A percentile compares a stretch with the other conserved stretches of the same genome.
phyloP scores from a whole-genome alignment of 2,329 filamentous ascomycete genomes.

The Dothiorella sarmentorum region DNA sequence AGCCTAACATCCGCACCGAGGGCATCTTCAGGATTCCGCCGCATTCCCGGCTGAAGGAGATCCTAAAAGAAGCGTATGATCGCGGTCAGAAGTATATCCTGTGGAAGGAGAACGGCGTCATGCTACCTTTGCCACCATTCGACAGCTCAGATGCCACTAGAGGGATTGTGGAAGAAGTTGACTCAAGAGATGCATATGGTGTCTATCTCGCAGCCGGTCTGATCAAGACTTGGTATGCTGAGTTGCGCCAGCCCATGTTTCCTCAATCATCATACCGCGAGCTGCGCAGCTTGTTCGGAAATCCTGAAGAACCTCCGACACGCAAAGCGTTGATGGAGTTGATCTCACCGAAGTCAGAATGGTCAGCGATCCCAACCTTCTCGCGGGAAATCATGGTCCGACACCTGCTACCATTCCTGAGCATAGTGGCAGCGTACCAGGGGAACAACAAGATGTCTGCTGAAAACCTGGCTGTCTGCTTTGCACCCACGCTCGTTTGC shows the following conservation, averaged over 20 bases:
- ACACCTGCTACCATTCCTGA: slow-evolving; percentile 53
- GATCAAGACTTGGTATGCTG: slow-evolving; percentile 56
- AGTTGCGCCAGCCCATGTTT: slow-evolving; percentile 51
- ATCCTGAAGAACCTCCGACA: slow-evolving; percentile 36
- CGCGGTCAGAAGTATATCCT: slow-evolving; percentile 53
- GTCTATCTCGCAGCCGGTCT: slow-evolving; percentile 52
- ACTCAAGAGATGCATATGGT: slow-evolving; percentile 50
- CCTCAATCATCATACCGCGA: slow-evolving; percentile 48
- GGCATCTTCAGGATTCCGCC: slow-evolving; percentile 54
- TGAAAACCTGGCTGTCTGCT: slow-evolving; percentile 53
- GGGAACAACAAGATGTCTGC: slow-evolving; percentile 55
- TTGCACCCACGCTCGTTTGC: slow-evolving; percentile 51
- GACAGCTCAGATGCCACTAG: slow-evolving; percentile 33
- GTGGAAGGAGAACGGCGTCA: slow-evolving; percentile 45
- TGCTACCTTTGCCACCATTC: slow-evolving; percentile 33
- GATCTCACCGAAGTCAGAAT: slow-evolving; percentile 44
- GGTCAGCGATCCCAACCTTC: slow-evolving; percentile 43
- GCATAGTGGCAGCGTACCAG: slow-evolving; percentile 43
- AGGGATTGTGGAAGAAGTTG: slow-evolving; percentile 46
- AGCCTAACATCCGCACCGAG: slow-evolving; percentile 47
- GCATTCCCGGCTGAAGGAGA: slow-evolving; percentile 47
- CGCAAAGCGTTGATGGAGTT: slow-evolving; percentile 45
- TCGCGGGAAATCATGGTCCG: slow-evolving; percentile 48
- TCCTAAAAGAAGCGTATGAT: slow-evolving; percentile 54
- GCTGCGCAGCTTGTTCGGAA: slow-evolving; percentile 43